A percentile compares a stretch with the other conserved stretches of the same genome.
Evolutionary conservation across 805 yeast species (phyloP).

Genomic region (Metschnikowia drakensbergensis): DNA sequence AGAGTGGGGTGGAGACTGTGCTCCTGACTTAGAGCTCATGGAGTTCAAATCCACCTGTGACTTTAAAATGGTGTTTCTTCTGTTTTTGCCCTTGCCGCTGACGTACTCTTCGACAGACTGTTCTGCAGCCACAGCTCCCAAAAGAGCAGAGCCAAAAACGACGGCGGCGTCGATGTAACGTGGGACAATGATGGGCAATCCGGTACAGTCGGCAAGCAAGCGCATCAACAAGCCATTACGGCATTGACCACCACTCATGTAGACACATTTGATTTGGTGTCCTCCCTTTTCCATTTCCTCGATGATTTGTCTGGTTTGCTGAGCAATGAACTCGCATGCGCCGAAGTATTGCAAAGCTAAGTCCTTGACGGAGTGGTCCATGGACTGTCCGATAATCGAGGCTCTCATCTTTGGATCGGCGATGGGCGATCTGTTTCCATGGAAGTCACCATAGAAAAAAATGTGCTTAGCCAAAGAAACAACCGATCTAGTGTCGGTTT

Average conservation of each 20-base stretch:
- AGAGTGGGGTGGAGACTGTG: constrained; percentile 40
- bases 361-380: constrained; percentile 84
- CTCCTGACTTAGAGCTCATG: constrained; percentile 7
- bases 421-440: constrained; percentile 96
- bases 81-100: constrained; percentile 29
- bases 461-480: constrained; percentile 77
- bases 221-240: constrained; percentile 87
- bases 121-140: constrained; percentile 92
- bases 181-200: constrained; percentile 87
- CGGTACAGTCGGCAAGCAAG: constrained; percentile 88
- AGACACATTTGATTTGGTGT: constrained; percentile 69
- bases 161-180: constrained; percentile 96
- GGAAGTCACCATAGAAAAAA: constrained; percentile 93
- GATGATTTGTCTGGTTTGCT: constrained; percentile 93
- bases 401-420: constrained; percentile 95
- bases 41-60: constrained; percentile 30
- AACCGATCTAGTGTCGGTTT: constrained; percentile 61
- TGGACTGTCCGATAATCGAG: constrained; percentile 83
- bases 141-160: constrained; percentile 90
- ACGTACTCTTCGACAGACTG: constrained; percentile 45
- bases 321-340: constrained; percentile 96
- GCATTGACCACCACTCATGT: constrained; percentile 96
- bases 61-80: constrained; percentile 33
- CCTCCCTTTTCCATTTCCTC: constrained; percentile 81
- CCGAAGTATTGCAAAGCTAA: constrained; percentile 84